Conservation (phyloP, 2,329 filamentous ascomycete genomes). For the Arthrobotrys iridis region DNA sequence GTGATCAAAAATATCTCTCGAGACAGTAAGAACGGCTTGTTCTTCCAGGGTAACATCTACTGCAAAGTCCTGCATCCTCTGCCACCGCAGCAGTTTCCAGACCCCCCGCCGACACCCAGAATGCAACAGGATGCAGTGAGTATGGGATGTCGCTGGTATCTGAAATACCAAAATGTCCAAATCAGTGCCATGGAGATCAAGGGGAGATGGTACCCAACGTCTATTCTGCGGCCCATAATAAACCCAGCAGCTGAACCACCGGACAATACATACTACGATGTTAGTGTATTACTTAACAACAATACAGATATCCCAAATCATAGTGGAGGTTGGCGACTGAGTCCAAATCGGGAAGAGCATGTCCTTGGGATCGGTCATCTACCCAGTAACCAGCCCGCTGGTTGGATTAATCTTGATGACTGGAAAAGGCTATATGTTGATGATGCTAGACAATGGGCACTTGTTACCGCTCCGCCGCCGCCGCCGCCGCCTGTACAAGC, state of each 20-base stretch:
- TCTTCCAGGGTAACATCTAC: slow-evolving; percentile 49
- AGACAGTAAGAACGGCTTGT: slow-evolving; percentile 17
- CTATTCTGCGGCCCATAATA: slow-evolving; percentile 38
- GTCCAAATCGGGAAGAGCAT: slow-evolving; percentile 33
- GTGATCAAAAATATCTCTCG: slow-evolving; percentile 46
- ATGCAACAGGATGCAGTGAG: slow-evolving; percentile 45
- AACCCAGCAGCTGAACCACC: slow-evolving; percentile 39
- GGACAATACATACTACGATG: slow-evolving; percentile 49
- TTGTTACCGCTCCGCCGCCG: slow-evolving; percentile 20
- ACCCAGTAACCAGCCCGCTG: slow-evolving; percentile 35
- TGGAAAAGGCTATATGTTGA: slow-evolving; percentile 46
- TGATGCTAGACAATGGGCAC: slow-evolving; percentile 29
- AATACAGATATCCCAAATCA: slow-evolving; percentile 50
- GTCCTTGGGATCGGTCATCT: slow-evolving; percentile 51
- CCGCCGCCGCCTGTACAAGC: slow-evolving; percentile 8
- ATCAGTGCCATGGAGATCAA: slow-evolving; percentile 52
- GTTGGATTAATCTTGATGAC: slow-evolving; percentile 49
- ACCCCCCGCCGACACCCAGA: slow-evolving; percentile 41
- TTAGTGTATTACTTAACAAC: slow-evolving; percentile 46
- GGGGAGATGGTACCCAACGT: slow-evolving; percentile 51
- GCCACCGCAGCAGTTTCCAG: slow-evolving; percentile 19
- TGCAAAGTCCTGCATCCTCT: slow-evolving; percentile 41
- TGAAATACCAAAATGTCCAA: slow-evolving; percentile 51
- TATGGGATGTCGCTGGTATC: slow-evolving; percentile 40
- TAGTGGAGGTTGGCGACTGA: slow-evolving; percentile 40